These are phyloP conservation scores for Penicillium janthinellum DNA, from an alignment of 2,329 filamentous ascomycete species.

Conservation along the genomic window DNA sequence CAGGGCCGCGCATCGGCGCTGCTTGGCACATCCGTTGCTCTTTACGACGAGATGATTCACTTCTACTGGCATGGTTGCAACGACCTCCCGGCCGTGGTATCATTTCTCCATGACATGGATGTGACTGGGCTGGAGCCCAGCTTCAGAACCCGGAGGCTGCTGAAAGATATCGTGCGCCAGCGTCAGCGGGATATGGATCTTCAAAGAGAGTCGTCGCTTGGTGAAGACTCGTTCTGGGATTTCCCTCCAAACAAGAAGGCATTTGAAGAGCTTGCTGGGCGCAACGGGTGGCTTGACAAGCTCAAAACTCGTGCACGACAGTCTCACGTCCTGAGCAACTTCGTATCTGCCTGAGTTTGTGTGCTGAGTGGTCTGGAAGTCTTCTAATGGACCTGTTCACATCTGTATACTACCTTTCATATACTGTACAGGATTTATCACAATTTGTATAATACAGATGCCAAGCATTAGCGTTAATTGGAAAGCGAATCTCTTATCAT, in stretches of 20 bases:
- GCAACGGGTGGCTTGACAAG: conserved; percentile 31
- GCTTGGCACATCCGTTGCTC: conserved; percentile 43
- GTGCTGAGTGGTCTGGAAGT: no score
- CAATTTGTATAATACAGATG: not conserved
- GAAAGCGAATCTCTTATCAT: not conserved
- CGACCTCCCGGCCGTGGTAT: conserved; percentile 43
- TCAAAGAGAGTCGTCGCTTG: conserved; percentile 1
- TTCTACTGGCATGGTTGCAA: conserved; percentile 47
- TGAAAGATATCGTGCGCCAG: conserved; percentile 35
- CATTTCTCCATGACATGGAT: conserved; percentile 48
- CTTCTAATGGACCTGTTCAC: not conserved
- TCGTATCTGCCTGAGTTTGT: not conserved
- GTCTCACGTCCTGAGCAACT: not conserved
- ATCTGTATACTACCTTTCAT: not conserved
- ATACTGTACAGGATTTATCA: not conserved
- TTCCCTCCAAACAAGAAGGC: conserved; percentile 35
- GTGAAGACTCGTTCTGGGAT: conserved; percentile 35
- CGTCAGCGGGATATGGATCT: conserved; percentile 25
- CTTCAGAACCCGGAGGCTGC: conserved; percentile 34
- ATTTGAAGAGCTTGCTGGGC: conserved; percentile 28
- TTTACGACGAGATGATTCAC: conserved; percentile 49
- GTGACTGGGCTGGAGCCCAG: conserved; percentile 44
- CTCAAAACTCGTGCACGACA: conserved; percentile 1
- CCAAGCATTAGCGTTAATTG: not conserved
- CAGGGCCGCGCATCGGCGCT: conserved; percentile 46